Base-by-base conservation (phyloP, 768 basidiomycete genomes). In the Collybia sordida region DNA sequence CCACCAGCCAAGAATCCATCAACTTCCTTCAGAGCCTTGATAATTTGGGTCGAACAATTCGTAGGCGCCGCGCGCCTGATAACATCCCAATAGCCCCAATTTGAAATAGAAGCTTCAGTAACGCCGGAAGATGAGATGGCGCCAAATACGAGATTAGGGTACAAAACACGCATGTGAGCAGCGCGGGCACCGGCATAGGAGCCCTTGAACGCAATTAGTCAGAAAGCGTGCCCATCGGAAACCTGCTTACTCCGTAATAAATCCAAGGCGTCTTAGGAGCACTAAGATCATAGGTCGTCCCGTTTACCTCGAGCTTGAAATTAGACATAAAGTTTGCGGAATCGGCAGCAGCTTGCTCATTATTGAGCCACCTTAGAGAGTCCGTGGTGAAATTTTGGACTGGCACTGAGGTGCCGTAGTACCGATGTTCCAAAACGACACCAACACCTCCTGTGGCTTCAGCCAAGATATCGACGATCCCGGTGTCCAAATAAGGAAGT, bases 131-230 rank as follows among this genome's bases (percentile, higher is more conserved):
- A 6, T 49, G 31, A 8, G 49, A 96, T 93, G 1, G 90, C 86
- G 17, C 93, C 94, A 65, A 78, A 93, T 3, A 92, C 87, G n/a
- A 95, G 72, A 22, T 93, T 83, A 0, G 93, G 93, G 59, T 92
- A 93, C 21, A 94, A 75, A 23, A 90, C 71, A 45, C 81, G 82
- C 87, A 96, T 93, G 60, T 95, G 91, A 0, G 94, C 95, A 0
- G 93, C 86, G 11, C 93, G 85, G 6, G 94, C 95, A 51, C 95
- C 95, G 6, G 93, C 93, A 57, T 95, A 95, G 0, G 90, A 93
- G 6, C 89, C 88, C 86, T 88, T 55, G 5, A 38, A 55, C 14
- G 45, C 17, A 24, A 41, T 53, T 23, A 53, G 41, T n/a, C n/a
- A n/a, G n/a, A n/a, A n/a, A n/a, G n/a, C n/a, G n/a, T n/a, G n/a